phyloP scores from a whole-genome alignment of 169 alveolate genomes.

The Besnoitia besnoiti region DNA sequence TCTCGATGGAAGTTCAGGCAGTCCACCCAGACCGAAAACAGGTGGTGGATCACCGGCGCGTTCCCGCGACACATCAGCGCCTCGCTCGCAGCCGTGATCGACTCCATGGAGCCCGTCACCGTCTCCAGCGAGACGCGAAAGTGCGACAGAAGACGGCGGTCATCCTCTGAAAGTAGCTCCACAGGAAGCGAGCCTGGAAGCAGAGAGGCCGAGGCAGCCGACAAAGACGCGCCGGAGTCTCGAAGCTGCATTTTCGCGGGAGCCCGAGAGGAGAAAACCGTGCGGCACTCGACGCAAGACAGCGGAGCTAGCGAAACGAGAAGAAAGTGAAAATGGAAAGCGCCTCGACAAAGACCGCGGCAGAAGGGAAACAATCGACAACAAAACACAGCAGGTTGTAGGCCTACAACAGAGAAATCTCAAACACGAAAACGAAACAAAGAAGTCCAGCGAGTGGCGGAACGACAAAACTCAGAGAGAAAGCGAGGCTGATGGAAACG shows the following conservation, averaged over 20 bases:
- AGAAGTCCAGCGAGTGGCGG: no score
- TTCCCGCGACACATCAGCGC: slow-evolving; percentile 1
- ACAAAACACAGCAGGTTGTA: not conserved
- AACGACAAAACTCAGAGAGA: no score
- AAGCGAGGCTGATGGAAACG: no score
- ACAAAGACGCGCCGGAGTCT: not conserved
- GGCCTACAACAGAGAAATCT: not conserved
- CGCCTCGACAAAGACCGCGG: not conserved
- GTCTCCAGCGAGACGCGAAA: not conserved
- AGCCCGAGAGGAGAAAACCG: not conserved
- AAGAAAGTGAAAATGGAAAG: not conserved
- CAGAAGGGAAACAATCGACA: not conserved
- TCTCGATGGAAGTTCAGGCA: not conserved
- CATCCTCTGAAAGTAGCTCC: not conserved
- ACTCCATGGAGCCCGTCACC: not conserved
- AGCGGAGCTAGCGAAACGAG: not conserved
- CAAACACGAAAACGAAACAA: not conserved
- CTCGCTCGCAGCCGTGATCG: not conserved
- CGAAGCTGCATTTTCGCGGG: no score
- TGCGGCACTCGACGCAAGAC: not conserved
- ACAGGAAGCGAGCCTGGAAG: no score
- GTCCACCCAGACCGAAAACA: not conserved
- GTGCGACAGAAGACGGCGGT: slow-evolving; percentile 1
- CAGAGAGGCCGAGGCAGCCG: not conserved
- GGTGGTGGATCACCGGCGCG: slow-evolving; percentile 3